Conservation (phyloP, 2,329 filamentous ascomycete genomes). For the Epichloe sibirici region DNA sequence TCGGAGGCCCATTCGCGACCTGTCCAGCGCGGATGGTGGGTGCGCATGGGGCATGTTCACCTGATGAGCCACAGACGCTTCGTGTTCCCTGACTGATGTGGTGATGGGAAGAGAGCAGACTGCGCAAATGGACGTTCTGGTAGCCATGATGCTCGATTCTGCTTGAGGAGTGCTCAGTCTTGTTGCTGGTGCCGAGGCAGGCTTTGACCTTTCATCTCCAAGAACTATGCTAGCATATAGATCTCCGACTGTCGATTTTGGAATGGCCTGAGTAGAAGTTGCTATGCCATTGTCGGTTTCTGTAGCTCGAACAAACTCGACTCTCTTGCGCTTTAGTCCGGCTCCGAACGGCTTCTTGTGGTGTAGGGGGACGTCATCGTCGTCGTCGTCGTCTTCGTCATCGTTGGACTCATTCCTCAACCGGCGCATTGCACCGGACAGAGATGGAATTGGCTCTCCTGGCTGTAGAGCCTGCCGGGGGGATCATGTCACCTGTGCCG, state of each 20-base stretch:
- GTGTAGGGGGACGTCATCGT: constrained; percentile 40
- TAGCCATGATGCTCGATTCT: not conserved
- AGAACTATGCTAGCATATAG: constrained; percentile 57
- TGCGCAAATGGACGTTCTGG: constrained; percentile 16
- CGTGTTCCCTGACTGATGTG: constrained; percentile 31
- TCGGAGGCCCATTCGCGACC: constrained; percentile 55
- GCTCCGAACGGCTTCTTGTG: constrained; percentile 41
- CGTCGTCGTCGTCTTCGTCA: constrained; percentile 15
- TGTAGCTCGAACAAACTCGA: constrained; percentile 46
- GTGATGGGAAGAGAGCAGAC: constrained; percentile 25
- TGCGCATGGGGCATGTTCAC: constrained; percentile 56
- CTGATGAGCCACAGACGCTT: constrained; percentile 57
- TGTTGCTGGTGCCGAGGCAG: constrained; percentile 7
- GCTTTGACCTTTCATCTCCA: constrained; percentile 20
- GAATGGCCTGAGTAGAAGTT: constrained; percentile 11
- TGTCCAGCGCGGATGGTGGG: constrained; percentile 59
- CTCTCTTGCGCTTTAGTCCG: constrained; percentile 39
- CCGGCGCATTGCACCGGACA: constrained; percentile 15
- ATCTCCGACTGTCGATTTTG: constrained; percentile 33
- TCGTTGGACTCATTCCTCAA: constrained; percentile 13
- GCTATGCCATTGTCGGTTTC: constrained; percentile 21
- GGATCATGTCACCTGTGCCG: not conserved
- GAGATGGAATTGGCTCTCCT: not conserved
- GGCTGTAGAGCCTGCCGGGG: not conserved
- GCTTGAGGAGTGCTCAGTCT: constrained; percentile 7